Evolutionary conservation across 192 early-diverging fungal genomes (phyloP), one percentile per base, ranked within the genome.

Genomic region (Coemansia erecta): DNA sequence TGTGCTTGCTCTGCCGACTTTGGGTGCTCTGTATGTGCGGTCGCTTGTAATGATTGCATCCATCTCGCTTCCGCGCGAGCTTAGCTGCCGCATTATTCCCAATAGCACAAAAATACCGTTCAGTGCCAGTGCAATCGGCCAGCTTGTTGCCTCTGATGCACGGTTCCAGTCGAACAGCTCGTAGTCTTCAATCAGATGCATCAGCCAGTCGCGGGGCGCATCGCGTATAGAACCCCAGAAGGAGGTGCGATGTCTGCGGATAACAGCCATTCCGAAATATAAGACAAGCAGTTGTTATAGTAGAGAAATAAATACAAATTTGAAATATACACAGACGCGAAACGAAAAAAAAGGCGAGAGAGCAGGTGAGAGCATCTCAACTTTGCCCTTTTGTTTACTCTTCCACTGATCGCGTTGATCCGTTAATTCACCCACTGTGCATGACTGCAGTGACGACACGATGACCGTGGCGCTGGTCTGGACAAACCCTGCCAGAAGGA

Each of bases 91-190:
- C 18, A 58, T 63, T 12, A 50, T 24, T 41, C 58, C 66, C 8
- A 72, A 62, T 4, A 72, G 40, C 3, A 80, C 46, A 47, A 67
- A 80, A 14, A 70, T n/a, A 14, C 13, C 60, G 53, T 80, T 80
- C 44, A 80, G 58, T 2, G 23, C 57, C 4, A 80, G 60, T 17
- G 71, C 77, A 44, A 64, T 71, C 1, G 77, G 77, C 77, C 77
- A 80, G 56, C 77, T 80, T 1, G 72, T 74, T 4, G 77, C 68
- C 52, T 80, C 72, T 0, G 77, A 66, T 9, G 73, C 39, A 13
- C 46, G 57, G 62, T 58, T 75, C 77, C 77, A 80, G 64, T 80
- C 72, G 13, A 80, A 56, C 19, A 80, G 58, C 56, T 80, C 72
- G 56, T 80, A 80, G 61, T 80, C 72, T 24, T 80, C 77, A 10